These are phyloP conservation scores for Plectranthus barbatus DNA, from an alignment of 257 asterid genomes.

Conservation along the genomic window DNA sequence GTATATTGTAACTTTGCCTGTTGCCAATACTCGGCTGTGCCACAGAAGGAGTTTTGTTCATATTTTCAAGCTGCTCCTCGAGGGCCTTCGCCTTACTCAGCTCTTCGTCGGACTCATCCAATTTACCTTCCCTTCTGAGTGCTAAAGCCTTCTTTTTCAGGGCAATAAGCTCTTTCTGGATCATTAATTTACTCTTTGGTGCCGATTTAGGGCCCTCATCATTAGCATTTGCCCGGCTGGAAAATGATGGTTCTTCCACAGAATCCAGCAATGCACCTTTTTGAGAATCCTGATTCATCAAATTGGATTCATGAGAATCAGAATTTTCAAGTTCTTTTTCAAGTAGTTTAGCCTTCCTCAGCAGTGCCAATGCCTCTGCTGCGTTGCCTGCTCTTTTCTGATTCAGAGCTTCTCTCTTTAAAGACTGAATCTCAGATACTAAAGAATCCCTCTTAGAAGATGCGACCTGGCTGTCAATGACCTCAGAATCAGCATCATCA, in stretches of 20 bases:
- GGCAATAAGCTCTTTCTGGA: conserved; percentile 82
- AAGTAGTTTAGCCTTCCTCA: conserved; percentile 63
- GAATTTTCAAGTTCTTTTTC: conserved; percentile 48
- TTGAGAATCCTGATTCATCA: conserved; percentile 3
- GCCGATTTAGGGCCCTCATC: conserved; percentile 22
- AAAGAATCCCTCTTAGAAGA: conserved; percentile 30
- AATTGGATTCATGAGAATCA: conserved; percentile 19
- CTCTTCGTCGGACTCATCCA: conserved; percentile 80
- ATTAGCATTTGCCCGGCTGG: conserved; percentile 11
- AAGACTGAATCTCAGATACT: conserved; percentile 48
- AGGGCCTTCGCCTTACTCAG: conserved; percentile 72
- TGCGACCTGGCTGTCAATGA: conserved; percentile 11
- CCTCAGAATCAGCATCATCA: conserved; percentile 31
- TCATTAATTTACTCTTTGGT: conserved; percentile 57
- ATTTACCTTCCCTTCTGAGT: conserved; percentile 73
- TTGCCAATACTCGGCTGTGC: conserved; percentile 22
- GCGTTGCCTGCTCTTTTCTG: conserved; percentile 71
- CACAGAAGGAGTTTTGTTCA: conserved; percentile 43
- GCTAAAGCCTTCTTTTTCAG: conserved; percentile 78
- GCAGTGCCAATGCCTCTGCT: conserved; percentile 54
- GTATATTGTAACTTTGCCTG: conserved; percentile 16
- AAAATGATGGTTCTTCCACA: conserved; percentile 20
- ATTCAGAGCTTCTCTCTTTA: conserved; percentile 60
- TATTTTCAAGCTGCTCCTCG: conserved; percentile 81
- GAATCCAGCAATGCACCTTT: too few relatives aligned